Base-by-base conservation (phyloP, 2,329 filamentous ascomycete species). In the Saccharata proteae region DNA sequence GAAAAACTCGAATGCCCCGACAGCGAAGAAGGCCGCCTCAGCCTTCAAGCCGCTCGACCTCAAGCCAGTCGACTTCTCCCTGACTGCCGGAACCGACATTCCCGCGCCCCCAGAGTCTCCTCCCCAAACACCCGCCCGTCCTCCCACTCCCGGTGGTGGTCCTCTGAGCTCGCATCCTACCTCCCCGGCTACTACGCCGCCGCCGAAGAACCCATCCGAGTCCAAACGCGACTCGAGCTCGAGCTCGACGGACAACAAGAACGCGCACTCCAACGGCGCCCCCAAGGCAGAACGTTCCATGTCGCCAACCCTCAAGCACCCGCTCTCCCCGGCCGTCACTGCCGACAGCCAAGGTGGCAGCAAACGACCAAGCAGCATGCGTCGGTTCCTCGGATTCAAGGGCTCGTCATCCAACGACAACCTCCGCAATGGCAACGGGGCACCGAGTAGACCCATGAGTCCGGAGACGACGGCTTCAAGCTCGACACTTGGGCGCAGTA, bases 161-260 rank as follows among this genome's bases (percentile, higher is more conserved):
- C 54, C 55, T 18, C 51, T 59, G 16, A 55, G 53, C 9, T 59
- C 55, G 34, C 55, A 59, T 38, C 55, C 55, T 7, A 57, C 54
- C n/a, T 53, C 54, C 9, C 47, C 43, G 23, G 48, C 26, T 28
- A 26, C 38, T 12, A 32, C 25, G 20, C 16, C 26, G 5, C 29
- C 26, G 12, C 21, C 11, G 7, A 8, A 8, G 7, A 25, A 29
- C 17, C 28, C 35, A 12, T 8, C 18, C 14, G 19, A 10, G 13
- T 20, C 19, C 15, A 27, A 29, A 23, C 29, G 29, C 22, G 29
- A 20, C 21, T 29, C 30, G 29, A 13, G 11, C 5, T 22, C 18
- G 19, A 17, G 32, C 25, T 24, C 28, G n/a, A n/a, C n/a, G n/a
- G n/a, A n/a, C n/a, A n/a, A n/a, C n/a, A n/a, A n/a, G 18, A 27